phyloP scores from a whole-genome alignment of 2,329 filamentous ascomycete species.

The Ascochyta lentis region DNA sequence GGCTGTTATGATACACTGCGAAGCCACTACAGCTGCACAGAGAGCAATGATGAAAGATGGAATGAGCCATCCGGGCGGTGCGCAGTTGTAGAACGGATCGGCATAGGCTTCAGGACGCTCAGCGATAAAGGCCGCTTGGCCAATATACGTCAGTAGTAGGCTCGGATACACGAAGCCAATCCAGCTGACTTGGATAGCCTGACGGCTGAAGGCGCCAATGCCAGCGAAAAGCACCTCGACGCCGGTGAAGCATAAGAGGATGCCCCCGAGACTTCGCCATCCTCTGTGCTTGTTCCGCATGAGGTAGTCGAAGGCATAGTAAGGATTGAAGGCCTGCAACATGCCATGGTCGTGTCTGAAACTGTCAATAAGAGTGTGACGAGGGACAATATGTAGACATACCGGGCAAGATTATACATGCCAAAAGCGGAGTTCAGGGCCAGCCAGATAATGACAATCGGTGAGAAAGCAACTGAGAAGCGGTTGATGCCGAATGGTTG shows the following conservation, averaged over 20 bases:
- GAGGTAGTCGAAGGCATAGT: conserved; percentile 68
- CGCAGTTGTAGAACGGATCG: conserved; percentile 77
- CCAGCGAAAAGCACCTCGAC: conserved; percentile 81
- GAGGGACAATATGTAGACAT: background rate
- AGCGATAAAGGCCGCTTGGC: conserved; percentile 77
- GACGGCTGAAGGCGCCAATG: conserved; percentile 74
- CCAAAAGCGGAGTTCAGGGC: conserved; percentile 68
- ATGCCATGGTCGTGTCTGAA: conserved; percentile 56
- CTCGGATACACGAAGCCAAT: conserved; percentile 72
- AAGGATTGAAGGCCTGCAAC: conserved; percentile 61
- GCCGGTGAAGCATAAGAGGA: conserved; percentile 75
- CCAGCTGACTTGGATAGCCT: conserved; percentile 78
- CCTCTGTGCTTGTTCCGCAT: conserved; percentile 64
- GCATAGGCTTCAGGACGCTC: conserved; percentile 65
- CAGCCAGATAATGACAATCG: conserved; percentile 72
- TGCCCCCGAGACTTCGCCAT: conserved; percentile 71
- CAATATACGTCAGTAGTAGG: conserved; percentile 69
- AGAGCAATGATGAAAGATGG: conserved; percentile 73
- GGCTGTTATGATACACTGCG: conserved; percentile 79
- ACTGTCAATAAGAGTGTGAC: conserved; percentile 17
- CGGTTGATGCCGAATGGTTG: conserved; percentile 71
- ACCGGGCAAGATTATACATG: conserved; percentile 58
- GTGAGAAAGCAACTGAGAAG: conserved; percentile 67
- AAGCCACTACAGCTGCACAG: conserved; percentile 75
- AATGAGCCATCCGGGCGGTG: conserved; percentile 72